Conservation (phyloP, 129 eudicot genomes). For the Pittosporum tobira region DNA sequence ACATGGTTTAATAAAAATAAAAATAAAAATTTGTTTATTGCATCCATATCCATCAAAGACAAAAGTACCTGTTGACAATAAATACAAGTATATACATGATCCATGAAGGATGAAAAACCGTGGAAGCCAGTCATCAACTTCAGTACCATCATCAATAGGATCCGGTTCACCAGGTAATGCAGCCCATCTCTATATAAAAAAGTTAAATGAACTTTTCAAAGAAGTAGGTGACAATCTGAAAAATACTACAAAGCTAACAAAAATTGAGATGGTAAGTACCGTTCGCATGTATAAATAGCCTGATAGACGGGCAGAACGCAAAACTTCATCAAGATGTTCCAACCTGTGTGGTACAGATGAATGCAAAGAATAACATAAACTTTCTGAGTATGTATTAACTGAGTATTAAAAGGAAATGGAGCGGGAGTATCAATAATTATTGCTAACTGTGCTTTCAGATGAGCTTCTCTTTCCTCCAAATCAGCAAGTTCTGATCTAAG, state of each 20-base stretch:
- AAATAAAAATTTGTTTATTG: too few species aligned
- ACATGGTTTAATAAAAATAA: background rate
- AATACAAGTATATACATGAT: constrained; percentile 64
- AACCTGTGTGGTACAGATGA: too few species aligned
- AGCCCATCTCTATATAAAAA: constrained; percentile 73
- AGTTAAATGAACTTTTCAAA: background rate
- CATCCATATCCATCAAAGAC: too few species aligned
- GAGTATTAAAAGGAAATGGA: too few species aligned
- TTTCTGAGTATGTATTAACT: too few species aligned
- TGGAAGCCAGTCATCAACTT: constrained; percentile 93
- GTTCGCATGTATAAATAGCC: constrained; percentile 68
- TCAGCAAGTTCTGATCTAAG: constrained; percentile 75
- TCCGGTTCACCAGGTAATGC: constrained; percentile 94
- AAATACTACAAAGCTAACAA: background rate
- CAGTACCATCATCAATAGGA: constrained; percentile 78
- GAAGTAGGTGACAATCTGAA: background rate
- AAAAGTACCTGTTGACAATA: constrained; percentile 53
- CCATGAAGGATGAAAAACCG: constrained; percentile 95
- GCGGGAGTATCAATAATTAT: constrained; percentile 5
- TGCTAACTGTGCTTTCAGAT: constrained; percentile 83
- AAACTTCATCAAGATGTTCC: constrained; percentile 77
- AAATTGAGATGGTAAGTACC: constrained; percentile 27
- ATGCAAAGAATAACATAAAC: too few species aligned
- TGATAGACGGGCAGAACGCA: constrained; percentile 69
- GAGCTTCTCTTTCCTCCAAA: constrained; percentile 76